These are phyloP conservation scores for Fusarium domesticum DNA, from an alignment of 2,329 filamentous ascomycete species.

Conservation along the genomic window DNA sequence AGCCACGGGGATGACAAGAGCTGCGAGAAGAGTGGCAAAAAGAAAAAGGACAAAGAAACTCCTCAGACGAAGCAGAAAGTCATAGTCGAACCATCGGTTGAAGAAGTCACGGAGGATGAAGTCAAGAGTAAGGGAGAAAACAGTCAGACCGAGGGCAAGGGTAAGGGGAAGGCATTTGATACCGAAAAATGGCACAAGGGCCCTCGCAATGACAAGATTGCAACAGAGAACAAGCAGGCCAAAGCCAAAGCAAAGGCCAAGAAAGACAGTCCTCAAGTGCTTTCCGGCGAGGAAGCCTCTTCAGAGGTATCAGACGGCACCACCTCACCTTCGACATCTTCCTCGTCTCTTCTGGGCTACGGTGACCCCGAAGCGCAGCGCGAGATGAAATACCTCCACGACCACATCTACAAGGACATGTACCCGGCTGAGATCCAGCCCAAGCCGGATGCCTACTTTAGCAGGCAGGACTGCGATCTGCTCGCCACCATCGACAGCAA, in stretches of 20 bases:
- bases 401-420: conserved; percentile 30
- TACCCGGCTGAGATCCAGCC: conserved; percentile 29
- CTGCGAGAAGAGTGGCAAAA: conserved; percentile 3
- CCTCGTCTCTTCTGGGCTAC: conserved; percentile 16
- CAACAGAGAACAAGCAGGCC: conserved; percentile 21
- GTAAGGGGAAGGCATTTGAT: background rate
- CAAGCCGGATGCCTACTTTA: conserved; percentile 26
- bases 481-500: conserved; percentile 37
- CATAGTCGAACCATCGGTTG: background rate
- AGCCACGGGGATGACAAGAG: conserved; percentile 3
- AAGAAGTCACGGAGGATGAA: background rate
- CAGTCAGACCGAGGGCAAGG: background rate
- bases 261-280: conserved; percentile 4
- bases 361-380: conserved; percentile 18
- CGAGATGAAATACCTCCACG: conserved; percentile 33
- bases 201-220: conserved; percentile 18
- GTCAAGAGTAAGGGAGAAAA: background rate
- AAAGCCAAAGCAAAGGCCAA: conserved; percentile 13
- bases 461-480: conserved; percentile 33
- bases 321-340: conserved; percentile 17
- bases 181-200: conserved; percentile 20
- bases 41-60: conserved; percentile 5
- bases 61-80: background rate
- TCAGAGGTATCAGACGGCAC: conserved; percentile 13
- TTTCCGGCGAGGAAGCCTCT: conserved; percentile 30